A percentile compares a stretch with the other conserved stretches of the same genome.
Evolutionary conservation across 1,284 basidiomycete species (phyloP).

Genomic region (Inonotus obliquus): DNA sequence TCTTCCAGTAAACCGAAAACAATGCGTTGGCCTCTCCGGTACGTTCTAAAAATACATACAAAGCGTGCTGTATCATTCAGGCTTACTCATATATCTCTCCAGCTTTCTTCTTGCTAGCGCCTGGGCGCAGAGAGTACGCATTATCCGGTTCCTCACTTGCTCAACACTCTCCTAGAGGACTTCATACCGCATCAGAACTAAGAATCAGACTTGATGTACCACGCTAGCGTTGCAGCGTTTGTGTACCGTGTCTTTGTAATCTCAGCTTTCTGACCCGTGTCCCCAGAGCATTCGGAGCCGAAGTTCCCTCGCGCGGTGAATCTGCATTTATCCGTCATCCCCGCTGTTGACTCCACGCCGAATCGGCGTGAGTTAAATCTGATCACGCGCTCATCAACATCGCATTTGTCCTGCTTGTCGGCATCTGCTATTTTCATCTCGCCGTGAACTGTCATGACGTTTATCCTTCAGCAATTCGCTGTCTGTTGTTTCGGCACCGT

Average conservation of each 20-base stretch:
- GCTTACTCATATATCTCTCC: too few species aligned
- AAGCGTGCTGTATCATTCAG: background rate
- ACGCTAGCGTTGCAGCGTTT: background rate
- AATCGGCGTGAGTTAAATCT: background rate
- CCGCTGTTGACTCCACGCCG: background rate
- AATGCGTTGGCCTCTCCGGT: background rate
- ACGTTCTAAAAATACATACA: background rate
- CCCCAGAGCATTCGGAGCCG: background rate
- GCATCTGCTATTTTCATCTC: background rate
- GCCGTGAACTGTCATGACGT: background rate
- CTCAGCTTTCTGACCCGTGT: background rate
- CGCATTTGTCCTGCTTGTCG: background rate
- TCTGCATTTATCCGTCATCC: background rate
- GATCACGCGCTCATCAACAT: background rate
- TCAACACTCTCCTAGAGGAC: too few species aligned
- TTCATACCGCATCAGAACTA: too few species aligned
- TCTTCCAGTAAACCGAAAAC: conserved; percentile 4
- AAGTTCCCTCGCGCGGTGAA: background rate
- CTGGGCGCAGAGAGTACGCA: too few species aligned
- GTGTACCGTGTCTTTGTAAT: background rate
- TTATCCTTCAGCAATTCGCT: background rate
- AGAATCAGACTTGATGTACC: background rate
- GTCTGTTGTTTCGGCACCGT: background rate
- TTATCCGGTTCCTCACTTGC: too few species aligned
- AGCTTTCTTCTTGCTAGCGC: too few species aligned